Percentiles rank a stretch among this genome's conserved stretches.
Evolutionary conservation across 1,284 basidiomycete genomes (phyloP).

Genomic region (Pterula multifida): DNA sequence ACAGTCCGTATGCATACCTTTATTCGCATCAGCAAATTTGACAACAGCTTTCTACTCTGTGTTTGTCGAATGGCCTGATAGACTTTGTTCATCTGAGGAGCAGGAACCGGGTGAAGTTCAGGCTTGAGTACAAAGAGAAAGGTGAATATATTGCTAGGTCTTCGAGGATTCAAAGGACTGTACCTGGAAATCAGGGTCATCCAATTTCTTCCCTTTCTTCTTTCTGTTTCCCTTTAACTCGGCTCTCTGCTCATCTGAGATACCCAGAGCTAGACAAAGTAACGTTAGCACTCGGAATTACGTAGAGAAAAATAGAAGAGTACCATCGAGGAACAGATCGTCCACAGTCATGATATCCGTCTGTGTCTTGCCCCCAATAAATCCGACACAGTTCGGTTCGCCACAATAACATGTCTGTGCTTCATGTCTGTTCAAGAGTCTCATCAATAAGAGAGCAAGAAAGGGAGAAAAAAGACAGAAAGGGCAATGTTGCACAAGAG

Average conservation of each 20-base stretch:
- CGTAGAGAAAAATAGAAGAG: not conserved
- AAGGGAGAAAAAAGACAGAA: not conserved
- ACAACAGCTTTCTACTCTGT: constrained; percentile 71
- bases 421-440: constrained; percentile 56
- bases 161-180: constrained; percentile 11
- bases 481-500: too few species aligned
- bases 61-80: constrained; percentile 89
- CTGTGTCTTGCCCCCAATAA: constrained; percentile 96
- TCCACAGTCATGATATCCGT: constrained; percentile 93
- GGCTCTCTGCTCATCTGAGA: constrained; percentile 79
- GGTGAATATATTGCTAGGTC: constrained; percentile 3
- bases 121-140: not conserved
- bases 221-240: constrained; percentile 83
- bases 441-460: not conserved
- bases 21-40: constrained; percentile 79
- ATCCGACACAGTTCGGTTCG: constrained; percentile 92
- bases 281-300: constrained; percentile 6
- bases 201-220: constrained; percentile 86
- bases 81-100: constrained; percentile 70
- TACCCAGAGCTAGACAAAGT: constrained; percentile 70
- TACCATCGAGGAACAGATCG: constrained; percentile 90
- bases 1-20: constrained; percentile 61
- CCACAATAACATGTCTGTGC: constrained; percentile 95
- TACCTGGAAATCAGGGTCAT: constrained; percentile 82
- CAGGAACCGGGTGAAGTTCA: constrained; percentile 12